Evolutionary conservation across 371 early-diverging fungal species (phyloP).

Genomic region (Funneliformis caledonium): DNA sequence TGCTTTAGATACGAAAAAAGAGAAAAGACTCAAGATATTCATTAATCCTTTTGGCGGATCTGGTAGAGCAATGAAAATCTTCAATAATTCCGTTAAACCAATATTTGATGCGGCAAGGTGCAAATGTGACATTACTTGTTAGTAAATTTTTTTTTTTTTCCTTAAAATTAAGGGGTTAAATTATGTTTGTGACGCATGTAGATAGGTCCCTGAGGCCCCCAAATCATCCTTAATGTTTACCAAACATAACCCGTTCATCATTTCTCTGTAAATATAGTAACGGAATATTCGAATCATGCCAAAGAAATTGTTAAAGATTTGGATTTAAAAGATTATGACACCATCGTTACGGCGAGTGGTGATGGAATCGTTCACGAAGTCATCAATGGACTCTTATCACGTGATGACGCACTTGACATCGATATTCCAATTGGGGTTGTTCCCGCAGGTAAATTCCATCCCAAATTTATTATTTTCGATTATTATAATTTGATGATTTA

Average conservation of each 20-base stretch:
- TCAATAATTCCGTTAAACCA: slow-evolving; percentile 61
- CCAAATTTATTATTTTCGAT: background rate
- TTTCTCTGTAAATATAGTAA: slow-evolving; percentile 50
- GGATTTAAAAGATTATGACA: slow-evolving; percentile 60
- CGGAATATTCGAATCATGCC: slow-evolving; percentile 68
- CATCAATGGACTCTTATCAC: slow-evolving; percentile 72
- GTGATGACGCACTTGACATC: slow-evolving; percentile 65
- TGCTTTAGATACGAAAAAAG: background rate
- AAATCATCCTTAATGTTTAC: background rate
- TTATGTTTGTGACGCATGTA: background rate
- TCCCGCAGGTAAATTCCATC: slow-evolving; percentile 53
- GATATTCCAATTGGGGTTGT: slow-evolving; percentile 69
- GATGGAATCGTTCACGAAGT: slow-evolving; percentile 85
- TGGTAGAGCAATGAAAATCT: slow-evolving; percentile 66
- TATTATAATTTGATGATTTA: background rate
- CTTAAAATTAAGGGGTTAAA: background rate
- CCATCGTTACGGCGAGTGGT: slow-evolving; percentile 73
- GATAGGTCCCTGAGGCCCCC: too few relatives aligned
- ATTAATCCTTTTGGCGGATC: slow-evolving; percentile 82
- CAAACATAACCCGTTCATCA: background rate
- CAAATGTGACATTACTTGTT: slow-evolving; percentile 62
- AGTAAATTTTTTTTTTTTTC: slow-evolving; percentile 8
- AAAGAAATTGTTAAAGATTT: slow-evolving; percentile 65
- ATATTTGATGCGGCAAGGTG: slow-evolving; percentile 70
- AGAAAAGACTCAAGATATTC: slow-evolving; percentile 59